Conservation (phyloP, 331 rosid species). For the Pyrus hybrid region DNA sequence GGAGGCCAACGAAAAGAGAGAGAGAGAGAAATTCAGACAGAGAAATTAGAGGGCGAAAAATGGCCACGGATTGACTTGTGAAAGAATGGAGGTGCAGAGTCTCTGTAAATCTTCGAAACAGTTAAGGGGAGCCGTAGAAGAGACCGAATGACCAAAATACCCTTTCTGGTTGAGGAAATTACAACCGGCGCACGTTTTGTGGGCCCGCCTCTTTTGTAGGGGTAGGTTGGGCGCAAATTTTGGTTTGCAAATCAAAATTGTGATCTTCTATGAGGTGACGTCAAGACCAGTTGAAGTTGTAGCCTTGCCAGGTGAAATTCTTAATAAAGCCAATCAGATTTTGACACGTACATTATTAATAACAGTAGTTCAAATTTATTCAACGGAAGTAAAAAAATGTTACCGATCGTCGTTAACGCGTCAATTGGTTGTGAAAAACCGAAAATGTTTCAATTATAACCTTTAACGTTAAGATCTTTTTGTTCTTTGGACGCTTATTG, state of each 20-base stretch:
- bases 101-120: conserved; percentile 7
- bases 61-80: background rate
- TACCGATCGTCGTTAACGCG: background rate
- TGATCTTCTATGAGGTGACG: background rate
- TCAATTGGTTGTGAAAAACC: background rate
- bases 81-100: conserved; percentile 12
- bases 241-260: background rate
- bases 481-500: background rate
- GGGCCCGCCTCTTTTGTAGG: conserved; percentile 12
- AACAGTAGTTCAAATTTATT: background rate
- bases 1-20: background rate
- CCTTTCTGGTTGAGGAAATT: conserved; percentile 8
- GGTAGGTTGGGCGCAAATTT: background rate
- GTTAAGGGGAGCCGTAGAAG: conserved; percentile 26
- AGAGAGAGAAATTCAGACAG: background rate
- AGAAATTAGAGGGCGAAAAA: background rate
- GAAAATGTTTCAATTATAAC: background rate
- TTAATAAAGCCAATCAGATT: background rate
- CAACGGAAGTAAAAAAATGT: background rate
- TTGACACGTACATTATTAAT: background rate
- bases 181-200: background rate
- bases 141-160: background rate
- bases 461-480: background rate
- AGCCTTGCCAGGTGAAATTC: background rate
- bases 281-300: background rate